Evolutionary conservation across 495 filamentous ascomycete genomes (phyloP).

Genomic region (Aspergillus coremiiformis): DNA sequence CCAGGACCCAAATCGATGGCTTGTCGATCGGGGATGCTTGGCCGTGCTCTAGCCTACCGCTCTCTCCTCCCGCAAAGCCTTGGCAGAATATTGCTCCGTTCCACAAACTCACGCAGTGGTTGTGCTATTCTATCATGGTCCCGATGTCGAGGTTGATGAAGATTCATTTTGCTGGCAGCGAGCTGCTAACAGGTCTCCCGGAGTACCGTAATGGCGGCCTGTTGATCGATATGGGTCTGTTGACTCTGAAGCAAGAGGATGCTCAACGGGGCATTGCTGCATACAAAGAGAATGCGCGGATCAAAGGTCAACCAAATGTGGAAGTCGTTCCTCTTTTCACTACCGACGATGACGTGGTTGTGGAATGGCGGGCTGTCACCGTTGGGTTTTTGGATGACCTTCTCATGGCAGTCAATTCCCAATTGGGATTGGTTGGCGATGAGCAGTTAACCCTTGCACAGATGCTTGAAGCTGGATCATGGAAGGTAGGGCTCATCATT

Average conservation of each 20-base stretch:
- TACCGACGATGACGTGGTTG: conserved; percentile 59
- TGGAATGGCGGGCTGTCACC: conserved; percentile 62
- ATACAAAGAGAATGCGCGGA: conserved; percentile 65
- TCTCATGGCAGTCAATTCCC: conserved; percentile 53
- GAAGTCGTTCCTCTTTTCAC: conserved; percentile 60
- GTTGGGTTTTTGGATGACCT: conserved; percentile 62
- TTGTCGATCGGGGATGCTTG: conserved; percentile 90
- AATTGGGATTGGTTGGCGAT: conserved; percentile 46
- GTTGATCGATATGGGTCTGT: conserved; percentile 56
- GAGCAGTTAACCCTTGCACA: conserved; percentile 54
- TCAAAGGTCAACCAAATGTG: conserved; percentile 65
- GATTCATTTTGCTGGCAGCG: conserved; percentile 55
- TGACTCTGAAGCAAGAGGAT: conserved; percentile 53
- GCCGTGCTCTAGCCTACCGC: conserved; percentile 77
- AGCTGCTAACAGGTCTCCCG: conserved; percentile 58
- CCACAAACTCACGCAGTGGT: conserved; percentile 72
- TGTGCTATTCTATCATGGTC: conserved; percentile 65
- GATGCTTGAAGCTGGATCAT: conserved; percentile 64
- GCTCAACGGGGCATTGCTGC: conserved; percentile 56
- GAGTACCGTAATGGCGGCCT: conserved; percentile 67
- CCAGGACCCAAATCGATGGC: conserved; percentile 81
- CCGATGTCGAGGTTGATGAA: conserved; percentile 58
- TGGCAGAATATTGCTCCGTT: conserved; percentile 94
- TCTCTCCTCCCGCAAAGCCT: conserved; percentile 58
- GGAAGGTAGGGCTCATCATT: conserved; percentile 60